Evolutionary conservation across 495 filamentous ascomycete species (phyloP).

Genomic region (Penicillium roqueforti): DNA sequence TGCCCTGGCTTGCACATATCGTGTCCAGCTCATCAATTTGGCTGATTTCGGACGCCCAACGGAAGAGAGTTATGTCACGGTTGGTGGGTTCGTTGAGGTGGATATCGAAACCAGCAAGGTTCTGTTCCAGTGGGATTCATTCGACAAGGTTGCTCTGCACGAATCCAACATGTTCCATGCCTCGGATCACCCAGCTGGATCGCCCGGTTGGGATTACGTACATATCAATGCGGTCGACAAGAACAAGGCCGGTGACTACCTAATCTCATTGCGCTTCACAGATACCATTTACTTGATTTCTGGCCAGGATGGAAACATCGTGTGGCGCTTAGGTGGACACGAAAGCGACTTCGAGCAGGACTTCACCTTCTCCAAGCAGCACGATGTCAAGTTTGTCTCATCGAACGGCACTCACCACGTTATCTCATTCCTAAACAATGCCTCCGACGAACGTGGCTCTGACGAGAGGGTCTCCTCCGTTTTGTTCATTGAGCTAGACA

Average conservation of each 20-base stretch:
- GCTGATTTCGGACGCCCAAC: slow-evolving; percentile 41
- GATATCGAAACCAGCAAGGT: slow-evolving; percentile 45
- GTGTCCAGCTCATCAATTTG: slow-evolving; percentile 36
- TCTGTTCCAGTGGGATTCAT: slow-evolving; percentile 45
- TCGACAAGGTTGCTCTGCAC: slow-evolving; percentile 38
- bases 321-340: slow-evolving; percentile 55
- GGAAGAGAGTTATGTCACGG: slow-evolving; percentile 35
- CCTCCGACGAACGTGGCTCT: slow-evolving; percentile 38
- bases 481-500: slow-evolving; percentile 51
- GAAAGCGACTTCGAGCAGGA: slow-evolving; percentile 40
- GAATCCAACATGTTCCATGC: slow-evolving; percentile 47
- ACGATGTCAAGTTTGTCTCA: slow-evolving; percentile 53
- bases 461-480: slow-evolving; percentile 47
- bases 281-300: slow-evolving; percentile 55
- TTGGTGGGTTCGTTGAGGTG: slow-evolving; percentile 44
- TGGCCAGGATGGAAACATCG: slow-evolving; percentile 50
- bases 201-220: slow-evolving; percentile 40
- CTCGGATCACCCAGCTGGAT: slow-evolving; percentile 13
- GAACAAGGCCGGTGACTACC: slow-evolving; percentile 49
- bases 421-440: slow-evolving; percentile 56
- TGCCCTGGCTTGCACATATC: slow-evolving; percentile 48
- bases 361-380: slow-evolving; percentile 57
- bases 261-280: slow-evolving; percentile 55
- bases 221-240: slow-evolving; percentile 44
- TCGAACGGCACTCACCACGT: slow-evolving; percentile 47